Evolutionary conservation across 768 basidiomycete species (phyloP).

Genomic region (Multifurca ochricompacta): DNA sequence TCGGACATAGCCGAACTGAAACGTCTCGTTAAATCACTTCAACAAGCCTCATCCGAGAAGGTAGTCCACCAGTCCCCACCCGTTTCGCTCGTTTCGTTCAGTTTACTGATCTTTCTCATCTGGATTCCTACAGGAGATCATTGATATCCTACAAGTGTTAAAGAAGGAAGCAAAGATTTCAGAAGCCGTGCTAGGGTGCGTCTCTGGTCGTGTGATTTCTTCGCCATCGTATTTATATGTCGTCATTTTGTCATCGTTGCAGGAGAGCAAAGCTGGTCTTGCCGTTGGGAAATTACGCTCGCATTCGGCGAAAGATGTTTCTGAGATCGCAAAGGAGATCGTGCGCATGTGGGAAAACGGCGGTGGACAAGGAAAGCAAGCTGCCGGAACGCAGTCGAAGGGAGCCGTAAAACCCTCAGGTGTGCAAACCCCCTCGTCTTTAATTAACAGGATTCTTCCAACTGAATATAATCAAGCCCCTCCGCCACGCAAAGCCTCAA

Average conservation of each 20-base stretch:
- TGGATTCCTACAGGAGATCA: constrained; percentile 42
- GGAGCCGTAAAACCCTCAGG: constrained; percentile 30
- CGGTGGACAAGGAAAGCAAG: constrained; percentile 61
- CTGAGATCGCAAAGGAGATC: constrained; percentile 81
- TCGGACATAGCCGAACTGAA: constrained; percentile 21
- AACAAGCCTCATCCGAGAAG: constrained; percentile 15
- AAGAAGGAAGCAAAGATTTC: constrained; percentile 64
- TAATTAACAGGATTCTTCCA: neutral
- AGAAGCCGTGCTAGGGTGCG: constrained; percentile 70
- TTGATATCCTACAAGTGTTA: constrained; percentile 50
- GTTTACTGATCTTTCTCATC: constrained; percentile 28
- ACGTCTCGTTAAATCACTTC: constrained; percentile 20
- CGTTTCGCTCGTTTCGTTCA: constrained; percentile 20
- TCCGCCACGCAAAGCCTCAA: constrained; percentile 15
- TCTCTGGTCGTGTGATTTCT: constrained; percentile 27
- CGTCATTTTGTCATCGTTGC: neutral
- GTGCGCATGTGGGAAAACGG: constrained; percentile 86
- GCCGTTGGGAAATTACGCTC: constrained; percentile 84
- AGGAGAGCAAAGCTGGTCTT: constrained; percentile 93
- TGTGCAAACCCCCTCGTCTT: constrained; percentile 25
- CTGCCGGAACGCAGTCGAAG: constrained; percentile 31
- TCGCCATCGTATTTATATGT: constrained; percentile 9
- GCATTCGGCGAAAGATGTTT: constrained; percentile 61
- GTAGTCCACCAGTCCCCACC: constrained; percentile 2
- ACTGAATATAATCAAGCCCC: neutral